Percentiles rank a stretch among this genome's conserved stretches.
Evolutionary conservation across 2,329 filamentous ascomycete species (phyloP).

Genomic region (Sporothrix euskadiensis): DNA sequence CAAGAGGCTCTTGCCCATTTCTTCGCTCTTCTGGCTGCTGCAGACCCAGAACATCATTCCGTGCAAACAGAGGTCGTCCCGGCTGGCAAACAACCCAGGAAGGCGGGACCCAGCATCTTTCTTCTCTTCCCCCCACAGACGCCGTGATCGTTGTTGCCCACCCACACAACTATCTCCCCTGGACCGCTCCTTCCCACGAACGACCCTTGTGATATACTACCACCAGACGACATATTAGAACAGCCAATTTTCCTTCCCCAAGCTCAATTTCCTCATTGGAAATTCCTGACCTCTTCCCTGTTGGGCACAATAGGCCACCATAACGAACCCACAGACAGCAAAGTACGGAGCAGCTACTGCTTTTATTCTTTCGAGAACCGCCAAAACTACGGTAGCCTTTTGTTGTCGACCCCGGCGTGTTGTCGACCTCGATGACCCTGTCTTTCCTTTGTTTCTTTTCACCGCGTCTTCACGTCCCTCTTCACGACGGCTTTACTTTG

Average conservation of each 20-base stretch:
- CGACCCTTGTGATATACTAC: conserved; percentile 19
- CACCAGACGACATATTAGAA: conserved; percentile 11
- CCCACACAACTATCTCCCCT: background rate
- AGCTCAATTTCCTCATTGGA: background rate
- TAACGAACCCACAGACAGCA: background rate
- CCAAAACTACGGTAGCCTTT: background rate
- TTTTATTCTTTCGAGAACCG: background rate
- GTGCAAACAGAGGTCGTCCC: background rate
- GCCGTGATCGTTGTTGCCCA: background rate
- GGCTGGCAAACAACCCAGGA: background rate
- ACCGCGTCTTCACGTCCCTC: background rate
- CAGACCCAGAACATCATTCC: background rate
- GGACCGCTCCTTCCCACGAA: background rate
- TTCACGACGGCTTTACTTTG: conserved; percentile 1
- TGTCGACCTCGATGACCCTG: background rate
- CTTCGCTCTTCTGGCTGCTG: background rate
- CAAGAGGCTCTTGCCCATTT: conserved; percentile 17
- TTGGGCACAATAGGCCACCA: background rate
- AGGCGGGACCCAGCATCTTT: background rate
- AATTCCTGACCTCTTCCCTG: background rate
- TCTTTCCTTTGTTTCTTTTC: background rate
- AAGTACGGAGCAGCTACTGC: background rate
- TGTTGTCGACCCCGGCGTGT: background rate
- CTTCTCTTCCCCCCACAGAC: background rate
- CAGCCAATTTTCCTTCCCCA: background rate